Conservation (phyloP, 2,329 filamentous ascomycete genomes). For the Penicillium corylophilum region DNA sequence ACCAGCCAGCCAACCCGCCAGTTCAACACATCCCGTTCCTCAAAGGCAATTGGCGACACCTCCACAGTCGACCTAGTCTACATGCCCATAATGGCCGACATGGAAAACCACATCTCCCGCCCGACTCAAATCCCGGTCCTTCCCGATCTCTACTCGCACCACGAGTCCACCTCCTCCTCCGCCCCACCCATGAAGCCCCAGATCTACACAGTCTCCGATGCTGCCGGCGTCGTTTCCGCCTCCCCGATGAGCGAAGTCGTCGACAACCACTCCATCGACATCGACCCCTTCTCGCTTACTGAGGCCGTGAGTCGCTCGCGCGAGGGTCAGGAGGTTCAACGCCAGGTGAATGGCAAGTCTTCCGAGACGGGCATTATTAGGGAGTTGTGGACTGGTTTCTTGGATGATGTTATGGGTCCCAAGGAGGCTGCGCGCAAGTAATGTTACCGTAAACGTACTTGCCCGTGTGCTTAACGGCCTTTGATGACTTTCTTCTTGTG, state of each 20-base stretch:
- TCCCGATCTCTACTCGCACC: constrained; percentile 39
- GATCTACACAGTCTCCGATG: constrained; percentile 51
- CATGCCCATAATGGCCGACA: constrained; percentile 53
- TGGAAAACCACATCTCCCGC: constrained; percentile 38
- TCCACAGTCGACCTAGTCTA: constrained; percentile 65
- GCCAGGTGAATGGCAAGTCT: constrained; percentile 33
- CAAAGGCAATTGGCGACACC: constrained; percentile 57
- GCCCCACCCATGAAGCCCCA: constrained; percentile 53
- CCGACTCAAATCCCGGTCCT: constrained; percentile 52
- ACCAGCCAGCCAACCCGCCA: constrained; percentile 56
- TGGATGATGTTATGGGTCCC: constrained; percentile 41
- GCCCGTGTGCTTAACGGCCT: constrained; percentile 2
- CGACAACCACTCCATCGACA: constrained; percentile 56
- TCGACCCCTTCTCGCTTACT: constrained; percentile 58
- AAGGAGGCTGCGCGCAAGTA: constrained; percentile 27
- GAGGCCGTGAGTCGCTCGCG: constrained; percentile 47
- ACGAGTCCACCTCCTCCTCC: constrained; percentile 21
- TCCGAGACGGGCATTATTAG: constrained; percentile 31
- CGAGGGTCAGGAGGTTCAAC: constrained; percentile 34
- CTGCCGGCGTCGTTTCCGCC: constrained; percentile 44
- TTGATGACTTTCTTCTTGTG: background rate
- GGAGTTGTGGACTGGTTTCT: constrained; percentile 38
- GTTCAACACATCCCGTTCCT: constrained; percentile 62
- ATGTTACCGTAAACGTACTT: background rate
- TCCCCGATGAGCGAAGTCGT: constrained; percentile 59